Conservation (phyloP, 257 asterid species). For the Hygrophila difformis region DNA sequence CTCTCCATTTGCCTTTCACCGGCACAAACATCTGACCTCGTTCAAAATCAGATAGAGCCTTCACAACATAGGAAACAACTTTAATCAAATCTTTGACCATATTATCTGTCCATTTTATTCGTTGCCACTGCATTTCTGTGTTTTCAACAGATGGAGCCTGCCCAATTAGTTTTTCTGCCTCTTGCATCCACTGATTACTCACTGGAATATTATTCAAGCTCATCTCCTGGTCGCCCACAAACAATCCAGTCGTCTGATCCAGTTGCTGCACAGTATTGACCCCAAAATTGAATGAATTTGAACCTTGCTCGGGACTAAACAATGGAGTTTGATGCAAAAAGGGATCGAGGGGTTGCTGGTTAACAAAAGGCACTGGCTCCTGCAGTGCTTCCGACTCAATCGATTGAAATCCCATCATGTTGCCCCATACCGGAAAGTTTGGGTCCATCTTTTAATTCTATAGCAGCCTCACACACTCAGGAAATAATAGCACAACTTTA, state of each 20-base stretch:
- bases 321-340: constrained; percentile 3
- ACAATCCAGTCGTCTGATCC: constrained; percentile 10
- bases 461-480: background rate
- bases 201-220: constrained; percentile 7
- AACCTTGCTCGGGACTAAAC: constrained; percentile 11
- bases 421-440: constrained; percentile 8
- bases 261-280: constrained; percentile 9
- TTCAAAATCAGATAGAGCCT: constrained; percentile 9
- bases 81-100: constrained; percentile 49
- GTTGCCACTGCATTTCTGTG: constrained; percentile 21
- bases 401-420: constrained; percentile 10
- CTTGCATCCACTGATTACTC: constrained; percentile 3
- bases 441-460: constrained; percentile 13
- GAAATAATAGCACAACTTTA: background rate
- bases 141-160: constrained; percentile 13
- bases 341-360: constrained; percentile 14
- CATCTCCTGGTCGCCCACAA: constrained; percentile 4
- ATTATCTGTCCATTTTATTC: constrained; percentile 42
- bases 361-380: constrained; percentile 17
- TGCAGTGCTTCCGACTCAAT: constrained; percentile 7
- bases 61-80: constrained; percentile 29
- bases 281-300: constrained; percentile 14
- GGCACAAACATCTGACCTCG: constrained; percentile 4
- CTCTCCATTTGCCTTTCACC: constrained; percentile 45
- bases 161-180: constrained; percentile 2